A percentile compares a stretch with the other conserved stretches of the same genome.
Evolutionary conservation across 164 flowering plant genomes (phyloP).

Genomic region (Annona squamosa): DNA sequence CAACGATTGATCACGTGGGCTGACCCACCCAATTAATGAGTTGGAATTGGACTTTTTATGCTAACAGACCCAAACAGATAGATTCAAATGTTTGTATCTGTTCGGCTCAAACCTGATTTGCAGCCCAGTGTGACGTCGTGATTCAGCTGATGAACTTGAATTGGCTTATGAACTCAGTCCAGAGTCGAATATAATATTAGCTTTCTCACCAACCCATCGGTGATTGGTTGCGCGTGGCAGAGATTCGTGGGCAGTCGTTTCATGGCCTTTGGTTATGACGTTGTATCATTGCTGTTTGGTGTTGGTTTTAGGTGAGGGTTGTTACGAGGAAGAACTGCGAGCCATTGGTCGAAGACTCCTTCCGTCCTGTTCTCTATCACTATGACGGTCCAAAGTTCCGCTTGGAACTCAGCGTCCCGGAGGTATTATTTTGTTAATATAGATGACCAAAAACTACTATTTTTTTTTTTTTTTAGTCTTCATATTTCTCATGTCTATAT

Average conservation of each 20-base stretch:
- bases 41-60: not conserved
- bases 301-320: slow-evolving; percentile 52
- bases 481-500: not conserved
- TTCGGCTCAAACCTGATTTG: too few species aligned
- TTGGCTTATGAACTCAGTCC: not conserved
- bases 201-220: not conserved
- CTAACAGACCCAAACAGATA: too few species aligned
- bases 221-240: not conserved
- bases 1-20: not conserved
- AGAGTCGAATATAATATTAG: not conserved
- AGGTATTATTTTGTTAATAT: slow-evolving; percentile 32
- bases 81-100: too few species aligned
- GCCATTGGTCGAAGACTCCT: slow-evolving; percentile 88
- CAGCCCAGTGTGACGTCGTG: too few species aligned
- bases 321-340: slow-evolving; percentile 66
- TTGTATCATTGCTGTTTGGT: not conserved
- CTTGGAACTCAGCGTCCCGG: slow-evolving; percentile 81
- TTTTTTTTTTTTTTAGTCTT: not conserved
- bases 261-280: not conserved
- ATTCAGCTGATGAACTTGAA: too few species aligned
- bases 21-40: not conserved
- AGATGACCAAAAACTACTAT: not conserved
- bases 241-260: not conserved
- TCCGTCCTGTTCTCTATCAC: slow-evolving; percentile 96
- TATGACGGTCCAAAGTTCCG: slow-evolving; percentile 99